A percentile compares a stretch with the other conserved stretches of the same genome.
These are phyloP conservation scores for Colletotrichum neosansevieriae DNA, from an alignment of 2,329 filamentous ascomycete genomes.

Conservation along the genomic window DNA sequence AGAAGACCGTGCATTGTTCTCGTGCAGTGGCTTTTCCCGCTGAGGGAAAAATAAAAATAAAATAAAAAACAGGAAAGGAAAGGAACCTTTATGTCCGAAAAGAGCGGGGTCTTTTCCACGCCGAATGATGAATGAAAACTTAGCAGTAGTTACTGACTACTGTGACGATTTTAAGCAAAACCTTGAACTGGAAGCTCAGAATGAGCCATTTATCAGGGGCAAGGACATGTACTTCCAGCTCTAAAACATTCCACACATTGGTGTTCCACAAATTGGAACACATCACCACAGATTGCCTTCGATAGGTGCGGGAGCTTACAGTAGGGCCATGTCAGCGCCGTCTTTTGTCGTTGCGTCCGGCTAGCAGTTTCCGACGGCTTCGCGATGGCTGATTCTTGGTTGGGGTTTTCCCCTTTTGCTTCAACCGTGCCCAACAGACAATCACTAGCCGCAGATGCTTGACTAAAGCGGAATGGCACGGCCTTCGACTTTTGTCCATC, in stretches of 20 bases:
- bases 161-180: too few relatives aligned
- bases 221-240: too few relatives aligned
- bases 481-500: neutral
- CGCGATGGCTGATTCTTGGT: neutral
- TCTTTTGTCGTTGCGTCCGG: slow-evolving; percentile 8
- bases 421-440: slow-evolving; percentile 5
- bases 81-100: too few relatives aligned
- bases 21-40: slow-evolving; percentile 11
- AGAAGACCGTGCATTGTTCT: slow-evolving; percentile 23
- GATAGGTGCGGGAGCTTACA: slow-evolving; percentile 1
- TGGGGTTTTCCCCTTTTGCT: neutral
- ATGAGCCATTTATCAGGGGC: too few relatives aligned
- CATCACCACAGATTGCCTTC: neutral
- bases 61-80: neutral
- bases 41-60: too few relatives aligned
- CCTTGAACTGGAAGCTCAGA: too few relatives aligned
- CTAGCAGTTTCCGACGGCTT: neutral
- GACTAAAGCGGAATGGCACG: slow-evolving; percentile 6
- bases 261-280: neutral
- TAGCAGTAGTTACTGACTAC: too few relatives aligned
- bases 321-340: neutral
- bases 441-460: slow-evolving; percentile 5
- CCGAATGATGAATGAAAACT: too few relatives aligned
- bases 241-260: too few relatives aligned
- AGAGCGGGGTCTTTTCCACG: too few relatives aligned